Evolutionary conservation across 495 filamentous ascomycete species (phyloP), one percentile per base, ranked within the genome.

Genomic region (Viridothelium virens): DNA sequence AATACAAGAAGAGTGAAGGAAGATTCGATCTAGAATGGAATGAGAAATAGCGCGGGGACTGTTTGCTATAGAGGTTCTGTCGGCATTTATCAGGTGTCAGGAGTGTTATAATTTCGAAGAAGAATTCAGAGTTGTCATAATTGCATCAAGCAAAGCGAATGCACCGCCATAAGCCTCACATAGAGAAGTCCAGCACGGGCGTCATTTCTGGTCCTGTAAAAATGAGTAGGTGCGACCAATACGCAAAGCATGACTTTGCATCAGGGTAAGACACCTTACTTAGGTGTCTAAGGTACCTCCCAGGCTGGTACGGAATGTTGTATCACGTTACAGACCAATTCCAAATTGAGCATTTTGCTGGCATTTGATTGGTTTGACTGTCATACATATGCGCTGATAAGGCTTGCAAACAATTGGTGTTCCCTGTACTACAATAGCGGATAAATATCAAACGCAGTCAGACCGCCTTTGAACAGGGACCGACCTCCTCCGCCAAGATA

Each of bases 11-110:
- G 50, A 87, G 88, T 25, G 79, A 86, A 69, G 87, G 86, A 36
- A 80, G 90, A 67, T 88, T 90, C 71, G 85, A 91, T 71, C 77
- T 98, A 75, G 80, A 92, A 66, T 97, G 94, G 94, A 85, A 81
- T 10, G 81, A 83, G 71, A 83, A 91, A 62, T 70, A 59, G 53
- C 7, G 11, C 53, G 7, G 2, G 31, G 31, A 33, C 36, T 59
- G 7, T 7, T 3, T 10, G 36, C 5, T 10, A 7, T 18, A 59
- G 7, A 59, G 7, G 7, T 7, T 59, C 7, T 5, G 5, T 59
- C 31, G 14, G 53, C 53, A 59, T 59, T 34, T 59, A 36, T 31
- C 53, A 7, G 53, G 53, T 36, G 53, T 36, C 5, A 36, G 5
- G 53, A 31, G 36, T 3, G 7, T 34, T 59, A 33, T 33, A 59